Percentiles rank a stretch among this genome's conserved stretches.
Conservation (phyloP, 2,329 filamentous ascomycete species). For the Keithomyces neogunnii region DNA sequence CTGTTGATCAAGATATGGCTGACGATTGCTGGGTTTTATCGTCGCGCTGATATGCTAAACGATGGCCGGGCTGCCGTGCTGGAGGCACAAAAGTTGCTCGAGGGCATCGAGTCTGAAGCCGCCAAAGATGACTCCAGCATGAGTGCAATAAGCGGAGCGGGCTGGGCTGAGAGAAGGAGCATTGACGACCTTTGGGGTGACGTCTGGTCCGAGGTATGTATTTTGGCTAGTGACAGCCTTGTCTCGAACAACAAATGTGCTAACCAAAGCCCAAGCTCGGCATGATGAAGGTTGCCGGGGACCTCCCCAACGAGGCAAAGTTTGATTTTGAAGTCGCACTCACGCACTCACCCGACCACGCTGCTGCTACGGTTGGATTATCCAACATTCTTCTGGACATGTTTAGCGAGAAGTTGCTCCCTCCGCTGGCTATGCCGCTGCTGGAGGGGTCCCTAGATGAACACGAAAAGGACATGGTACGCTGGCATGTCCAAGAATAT, state of each 20-base stretch:
- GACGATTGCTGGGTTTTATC: slow-evolving; percentile 81
- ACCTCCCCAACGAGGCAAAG: slow-evolving; percentile 59
- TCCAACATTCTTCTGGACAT: slow-evolving; percentile 82
- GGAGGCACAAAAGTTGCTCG: slow-evolving; percentile 75
- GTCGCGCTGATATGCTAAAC: slow-evolving; percentile 68
- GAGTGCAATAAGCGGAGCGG: slow-evolving; percentile 51
- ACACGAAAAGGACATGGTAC: neutral
- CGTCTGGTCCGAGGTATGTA: slow-evolving; percentile 64
- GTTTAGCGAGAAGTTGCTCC: slow-evolving; percentile 61
- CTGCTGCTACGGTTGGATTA: slow-evolving; percentile 70
- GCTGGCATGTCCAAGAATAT: neutral
- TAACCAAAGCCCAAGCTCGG: slow-evolving; percentile 47
- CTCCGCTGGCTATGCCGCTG: slow-evolving; percentile 42
- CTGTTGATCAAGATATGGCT: slow-evolving; percentile 78
- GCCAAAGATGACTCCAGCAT: slow-evolving; percentile 53
- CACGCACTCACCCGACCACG: slow-evolving; percentile 70
- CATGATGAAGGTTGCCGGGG: slow-evolving; percentile 54
- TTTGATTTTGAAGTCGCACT: slow-evolving; percentile 76
- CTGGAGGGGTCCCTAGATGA: slow-evolving; percentile 16
- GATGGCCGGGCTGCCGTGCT: slow-evolving; percentile 72
- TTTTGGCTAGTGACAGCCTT: neutral
- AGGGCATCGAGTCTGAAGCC: slow-evolving; percentile 60
- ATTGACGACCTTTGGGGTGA: slow-evolving; percentile 81
- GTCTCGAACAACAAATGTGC: neutral
- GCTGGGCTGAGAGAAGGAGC: slow-evolving; percentile 75